Evolutionary conservation across 2,329 filamentous ascomycete genomes (phyloP).

Genomic region (Apiospora hydei): DNA sequence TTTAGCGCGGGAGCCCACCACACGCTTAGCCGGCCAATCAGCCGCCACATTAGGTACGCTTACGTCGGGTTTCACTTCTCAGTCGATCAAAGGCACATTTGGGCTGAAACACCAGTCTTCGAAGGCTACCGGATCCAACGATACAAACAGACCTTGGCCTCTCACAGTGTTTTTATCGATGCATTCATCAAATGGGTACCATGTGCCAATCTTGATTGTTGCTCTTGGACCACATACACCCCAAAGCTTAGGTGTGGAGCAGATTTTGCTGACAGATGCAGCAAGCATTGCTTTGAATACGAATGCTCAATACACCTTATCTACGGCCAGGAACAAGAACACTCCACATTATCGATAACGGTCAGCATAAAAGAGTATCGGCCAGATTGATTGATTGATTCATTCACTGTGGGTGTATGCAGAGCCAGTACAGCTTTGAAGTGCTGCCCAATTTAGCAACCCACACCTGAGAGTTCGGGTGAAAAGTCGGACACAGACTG

Average conservation of each 20-base stretch:
- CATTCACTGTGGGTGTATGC: neutral
- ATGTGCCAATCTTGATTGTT: neutral
- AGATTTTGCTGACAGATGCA: neutral
- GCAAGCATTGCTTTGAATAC: neutral
- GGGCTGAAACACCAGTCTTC: slow-evolving; percentile 32
- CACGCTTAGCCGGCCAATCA: slow-evolving; percentile 34
- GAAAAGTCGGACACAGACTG: slow-evolving; percentile 11
- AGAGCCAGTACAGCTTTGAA: neutral
- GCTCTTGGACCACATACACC: neutral
- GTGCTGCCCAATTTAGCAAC: neutral
- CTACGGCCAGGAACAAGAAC: neutral
- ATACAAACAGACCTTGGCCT: neutral
- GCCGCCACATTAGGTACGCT: slow-evolving; percentile 24
- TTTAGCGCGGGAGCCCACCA: slow-evolving; percentile 27
- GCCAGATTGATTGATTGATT: neutral
- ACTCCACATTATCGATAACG: neutral
- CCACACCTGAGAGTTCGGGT: slow-evolving; percentile 15
- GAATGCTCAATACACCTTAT: neutral
- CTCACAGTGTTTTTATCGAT: neutral
- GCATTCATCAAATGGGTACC: neutral
- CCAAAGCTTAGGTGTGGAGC: neutral
- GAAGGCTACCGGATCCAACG: neutral
- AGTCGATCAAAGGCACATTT: slow-evolving; percentile 21
- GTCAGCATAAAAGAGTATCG: neutral
- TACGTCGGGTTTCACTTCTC: slow-evolving; percentile 26